Evolutionary conservation across 345 rosid species (phyloP).

Genomic region (Excoecaria cochinchinensis): DNA sequence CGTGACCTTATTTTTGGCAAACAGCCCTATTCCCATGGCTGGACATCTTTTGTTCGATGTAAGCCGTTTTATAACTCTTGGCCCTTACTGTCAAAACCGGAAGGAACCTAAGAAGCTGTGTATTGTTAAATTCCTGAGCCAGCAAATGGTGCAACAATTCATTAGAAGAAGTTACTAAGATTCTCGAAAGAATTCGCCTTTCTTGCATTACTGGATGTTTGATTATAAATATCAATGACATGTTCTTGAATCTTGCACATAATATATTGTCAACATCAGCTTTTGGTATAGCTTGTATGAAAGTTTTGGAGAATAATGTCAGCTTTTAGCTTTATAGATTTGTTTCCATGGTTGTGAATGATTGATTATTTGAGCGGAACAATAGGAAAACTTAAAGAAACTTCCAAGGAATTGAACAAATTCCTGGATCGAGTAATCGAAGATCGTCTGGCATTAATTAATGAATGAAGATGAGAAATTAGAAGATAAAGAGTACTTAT

Average conservation of each 20-base stretch:
- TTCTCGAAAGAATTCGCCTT: slow-evolving; percentile 1
- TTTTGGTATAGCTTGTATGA: slow-evolving; percentile 13
- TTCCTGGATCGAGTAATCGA: slow-evolving; percentile 18
- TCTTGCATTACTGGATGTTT: neutral
- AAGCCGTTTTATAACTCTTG: slow-evolving; percentile 9
- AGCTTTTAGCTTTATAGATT: slow-evolving; percentile 9
- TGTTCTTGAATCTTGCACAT: slow-evolving; percentile 9
- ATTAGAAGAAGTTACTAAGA: slow-evolving; percentile 10
- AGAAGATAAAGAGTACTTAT: slow-evolving; percentile 10
- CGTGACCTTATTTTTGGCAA: slow-evolving; percentile 21
- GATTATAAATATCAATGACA: slow-evolving; percentile 18
- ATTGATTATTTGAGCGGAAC: slow-evolving; percentile 10
- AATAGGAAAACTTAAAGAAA: neutral
- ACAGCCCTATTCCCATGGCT: slow-evolving; percentile 17
- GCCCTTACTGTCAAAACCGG: slow-evolving; percentile 27
- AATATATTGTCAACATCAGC: slow-evolving; percentile 11
- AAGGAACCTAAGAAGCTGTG: slow-evolving; percentile 25
- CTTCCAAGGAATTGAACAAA: neutral
- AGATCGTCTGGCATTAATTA: neutral
- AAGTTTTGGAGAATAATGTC: slow-evolving; percentile 4
- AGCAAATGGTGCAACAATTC: slow-evolving; percentile 14
- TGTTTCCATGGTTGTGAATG: slow-evolving; percentile 16
- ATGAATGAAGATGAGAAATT: neutral
- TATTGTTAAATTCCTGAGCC: slow-evolving; percentile 23
- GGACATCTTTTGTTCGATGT: slow-evolving; percentile 7